Conservation (phyloP, 2,329 filamentous ascomycete genomes). For the Ceratocystis alfenasii region DNA sequence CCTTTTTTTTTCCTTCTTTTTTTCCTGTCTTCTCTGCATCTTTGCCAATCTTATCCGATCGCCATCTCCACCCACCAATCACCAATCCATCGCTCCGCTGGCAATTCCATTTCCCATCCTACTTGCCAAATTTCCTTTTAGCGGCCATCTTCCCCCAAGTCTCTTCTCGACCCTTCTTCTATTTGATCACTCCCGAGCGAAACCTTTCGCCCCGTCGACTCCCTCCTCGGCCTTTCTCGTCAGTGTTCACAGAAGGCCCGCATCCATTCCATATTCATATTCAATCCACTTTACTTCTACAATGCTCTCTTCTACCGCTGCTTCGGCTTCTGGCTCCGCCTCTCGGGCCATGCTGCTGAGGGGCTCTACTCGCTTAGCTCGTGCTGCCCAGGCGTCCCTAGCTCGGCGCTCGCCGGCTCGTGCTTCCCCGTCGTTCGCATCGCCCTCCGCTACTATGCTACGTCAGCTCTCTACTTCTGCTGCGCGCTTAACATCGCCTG, state of each 20-base stretch:
- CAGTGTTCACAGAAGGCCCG: not conserved
- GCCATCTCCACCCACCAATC: not conserved
- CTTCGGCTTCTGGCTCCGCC: slow-evolving; percentile 19
- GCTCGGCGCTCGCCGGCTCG: not conserved
- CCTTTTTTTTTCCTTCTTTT: not conserved
- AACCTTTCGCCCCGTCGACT: not conserved
- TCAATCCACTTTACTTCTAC: not conserved
- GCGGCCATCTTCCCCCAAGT: not conserved
- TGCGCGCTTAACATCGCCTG: slow-evolving; percentile 23
- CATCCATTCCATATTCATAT: not conserved
- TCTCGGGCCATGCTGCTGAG: slow-evolving; percentile 15
- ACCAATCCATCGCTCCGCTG: not conserved
- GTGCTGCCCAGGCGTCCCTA: slow-evolving; percentile 10
- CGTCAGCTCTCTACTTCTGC: slow-evolving; percentile 20
- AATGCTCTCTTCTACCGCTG: slow-evolving; percentile 21
- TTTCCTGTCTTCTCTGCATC: not conserved
- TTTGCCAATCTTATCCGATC: slow-evolving; percentile 7
- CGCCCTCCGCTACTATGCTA: slow-evolving; percentile 10
- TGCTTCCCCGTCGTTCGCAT: slow-evolving; percentile 1
- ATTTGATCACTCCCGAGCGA: not conserved
- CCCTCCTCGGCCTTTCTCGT: not conserved
- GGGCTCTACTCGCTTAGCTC: slow-evolving; percentile 10
- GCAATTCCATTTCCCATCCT: slow-evolving; percentile 1
- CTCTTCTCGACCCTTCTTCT: slow-evolving; percentile 1
- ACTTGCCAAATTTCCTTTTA: slow-evolving; percentile 4